Evolutionary conservation across 2,329 filamentous ascomycete genomes (phyloP), one percentile per base, ranked within the genome.

Genomic region (Rhinocladiella similis): DNA sequence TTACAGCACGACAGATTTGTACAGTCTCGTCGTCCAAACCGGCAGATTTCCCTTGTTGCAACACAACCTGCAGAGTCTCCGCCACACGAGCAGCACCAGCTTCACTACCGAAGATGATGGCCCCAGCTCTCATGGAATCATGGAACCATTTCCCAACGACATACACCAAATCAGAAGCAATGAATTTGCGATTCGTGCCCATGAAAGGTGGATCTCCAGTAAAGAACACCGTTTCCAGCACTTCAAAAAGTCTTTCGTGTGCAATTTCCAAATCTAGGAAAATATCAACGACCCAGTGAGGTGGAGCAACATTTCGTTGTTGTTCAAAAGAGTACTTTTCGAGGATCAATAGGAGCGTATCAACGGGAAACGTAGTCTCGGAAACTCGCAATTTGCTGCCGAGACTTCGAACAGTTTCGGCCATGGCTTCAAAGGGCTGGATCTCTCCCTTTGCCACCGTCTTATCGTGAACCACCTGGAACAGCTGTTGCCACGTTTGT

Each of bases 401-500:
- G 16, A 87, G 74, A 38, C 76, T 76, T 59, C 82, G 79, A n/a
- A 85, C 76, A 57, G 80, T 79, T 49, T 83, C 75, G 54, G 74
- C 72, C 5, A 80, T 72, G 14, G 75, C 76, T 67, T 80, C 77
- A 54, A 77, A 80, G 3, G 77, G 77, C 47, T 72, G 68, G 3
- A 75, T 69, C 36, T 72, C 66, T 19, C 68, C 72, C 27, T 67
- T 69, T 18, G 75, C 72, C 2, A 77, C 72, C 16, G 80, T 83
- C 56, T 78, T 75, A 51, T 73, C 76, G 67, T 93, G 88, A 5
- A 86, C 84, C 61, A 86, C 82, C 56, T 89, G 82, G 60, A 99
- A 85, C 18, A 97, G 80, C 65, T 87, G 87, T 67, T 86, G 81
- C 94, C 94, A 99, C 3, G 91, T 95, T 39, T 86, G 81, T 53